Evolutionary conservation across 1,284 basidiomycete species (phyloP), one percentile per base, ranked within the genome.

Genomic region (Neotropicomus parvogracilis): DNA sequence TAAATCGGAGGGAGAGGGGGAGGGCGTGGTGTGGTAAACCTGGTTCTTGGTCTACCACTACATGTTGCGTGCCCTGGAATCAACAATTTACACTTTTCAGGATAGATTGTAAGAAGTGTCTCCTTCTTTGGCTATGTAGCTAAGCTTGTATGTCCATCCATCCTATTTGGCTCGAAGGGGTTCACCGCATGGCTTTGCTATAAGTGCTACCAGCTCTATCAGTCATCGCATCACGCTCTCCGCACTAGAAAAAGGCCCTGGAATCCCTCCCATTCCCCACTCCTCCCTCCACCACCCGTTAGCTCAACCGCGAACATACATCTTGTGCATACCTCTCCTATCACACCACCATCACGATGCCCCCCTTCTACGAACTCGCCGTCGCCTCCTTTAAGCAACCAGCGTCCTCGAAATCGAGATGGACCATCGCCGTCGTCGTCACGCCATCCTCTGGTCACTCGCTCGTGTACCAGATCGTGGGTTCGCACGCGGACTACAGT

Each of bases 71-170:
- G 39, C 59, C 62, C 60, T 52, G 55, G 54, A 44, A 60, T 59
- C 49, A n/a, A 38, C 41, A 59, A 68, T 64, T 63, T 68, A 34
- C 48, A 68, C 66, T 47, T 61, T 63, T 67, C 43, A 33, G 66
- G 63, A 40, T 67, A 68, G 53, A 64, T 64, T 66, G 9, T 10
- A 58, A 49, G 26, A 39, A 42, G 17, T 21, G 19, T 47, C 40
- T 44, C 61, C 56, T 31, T 42, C 40, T 66, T 62, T 57, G 60
- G 63, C 45, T 51, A 58, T 46, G 49, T 28, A 51, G 39, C 42
- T n/a, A n/a, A n/a, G n/a, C n/a, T n/a, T 24, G 42, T 20, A 36
- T 26, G 48, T 50, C 46, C 50, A 41, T 32, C 42, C 46, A 50
- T 55, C 47, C 37, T 26, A 59, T 56, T 46, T 62, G 43, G 39